Evolutionary conservation across 2,329 filamentous ascomycete genomes (phyloP).

Genomic region (Fusarium sp.): DNA sequence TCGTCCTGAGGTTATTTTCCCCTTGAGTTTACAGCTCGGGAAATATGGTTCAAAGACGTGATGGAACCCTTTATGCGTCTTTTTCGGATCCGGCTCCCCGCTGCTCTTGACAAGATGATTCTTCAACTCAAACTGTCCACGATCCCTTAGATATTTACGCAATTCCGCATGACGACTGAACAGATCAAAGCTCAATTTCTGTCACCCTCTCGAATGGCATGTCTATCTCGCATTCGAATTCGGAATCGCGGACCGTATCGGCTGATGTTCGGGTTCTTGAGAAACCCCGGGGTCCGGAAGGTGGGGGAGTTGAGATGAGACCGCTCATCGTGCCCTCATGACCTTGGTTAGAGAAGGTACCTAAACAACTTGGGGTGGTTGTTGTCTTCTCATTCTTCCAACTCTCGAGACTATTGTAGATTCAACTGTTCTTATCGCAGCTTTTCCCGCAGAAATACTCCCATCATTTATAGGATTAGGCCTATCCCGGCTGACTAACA

Average conservation of each 20-base stretch:
- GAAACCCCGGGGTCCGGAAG: conserved; percentile 20
- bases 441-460: neutral
- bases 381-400: neutral
- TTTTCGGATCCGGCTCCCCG: neutral
- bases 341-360: conserved; percentile 5
- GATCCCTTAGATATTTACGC: neutral
- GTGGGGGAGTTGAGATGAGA: conserved; percentile 22
- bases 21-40: neutral
- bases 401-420: neutral
- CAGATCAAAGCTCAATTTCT: neutral
- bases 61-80: neutral
- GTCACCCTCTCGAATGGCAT: neutral
- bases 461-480: neutral
- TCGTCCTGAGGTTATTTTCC: neutral
- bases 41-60: neutral
- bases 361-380: neutral
- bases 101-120: neutral
- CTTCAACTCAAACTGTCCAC: neutral
- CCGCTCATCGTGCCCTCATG: conserved; percentile 23
- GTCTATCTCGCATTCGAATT: neutral
- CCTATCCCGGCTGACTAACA: conserved; percentile 34
- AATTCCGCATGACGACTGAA: neutral
- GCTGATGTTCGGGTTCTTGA: conserved; percentile 36
- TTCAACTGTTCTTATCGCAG: neutral
- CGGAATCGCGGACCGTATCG: conserved; percentile 30